These are phyloP conservation scores for Musa beccarii DNA, from an alignment of 176 grass and related monocot genomes.

Conservation along the genomic window DNA sequence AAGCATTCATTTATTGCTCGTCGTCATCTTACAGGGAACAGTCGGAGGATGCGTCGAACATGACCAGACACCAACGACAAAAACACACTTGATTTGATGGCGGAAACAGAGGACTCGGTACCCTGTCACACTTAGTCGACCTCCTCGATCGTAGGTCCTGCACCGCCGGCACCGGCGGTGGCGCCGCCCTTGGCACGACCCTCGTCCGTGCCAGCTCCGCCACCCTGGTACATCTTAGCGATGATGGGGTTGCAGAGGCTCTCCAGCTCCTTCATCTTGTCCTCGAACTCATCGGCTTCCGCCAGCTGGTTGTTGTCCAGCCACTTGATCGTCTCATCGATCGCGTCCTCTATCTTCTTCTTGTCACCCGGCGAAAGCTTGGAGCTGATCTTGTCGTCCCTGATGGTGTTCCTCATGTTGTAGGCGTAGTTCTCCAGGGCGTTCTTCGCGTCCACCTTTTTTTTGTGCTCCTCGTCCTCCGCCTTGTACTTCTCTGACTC, in stretches of 20 bases:
- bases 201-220: constrained; percentile 36
- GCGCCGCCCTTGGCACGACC: neutral
- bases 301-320: constrained; percentile 78
- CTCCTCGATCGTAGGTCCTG: constrained; percentile 75
- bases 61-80: too few species aligned
- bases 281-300: constrained; percentile 62
- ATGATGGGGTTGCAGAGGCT: constrained; percentile 68
- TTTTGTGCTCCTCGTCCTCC: constrained; percentile 56
- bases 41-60: too few species aligned
- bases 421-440: constrained; percentile 73
- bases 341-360: constrained; percentile 61
- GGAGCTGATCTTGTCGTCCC: constrained; percentile 42
- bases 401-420: constrained; percentile 77
- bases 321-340: constrained; percentile 64
- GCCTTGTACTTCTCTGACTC: constrained; percentile 69
- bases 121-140: constrained; percentile 37
- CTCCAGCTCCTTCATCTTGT: constrained; percentile 76
- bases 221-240: constrained; percentile 62
- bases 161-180: constrained; percentile 28
- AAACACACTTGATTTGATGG: too few species aligned
- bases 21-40: too few species aligned
- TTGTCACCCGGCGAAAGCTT: constrained; percentile 43
- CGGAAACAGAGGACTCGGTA: too few species aligned
- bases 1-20: too few species aligned
- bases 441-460: constrained; percentile 57